Evolutionary conservation across 2,329 filamentous ascomycete species (phyloP).

Genomic region (Penicillium sp.): DNA sequence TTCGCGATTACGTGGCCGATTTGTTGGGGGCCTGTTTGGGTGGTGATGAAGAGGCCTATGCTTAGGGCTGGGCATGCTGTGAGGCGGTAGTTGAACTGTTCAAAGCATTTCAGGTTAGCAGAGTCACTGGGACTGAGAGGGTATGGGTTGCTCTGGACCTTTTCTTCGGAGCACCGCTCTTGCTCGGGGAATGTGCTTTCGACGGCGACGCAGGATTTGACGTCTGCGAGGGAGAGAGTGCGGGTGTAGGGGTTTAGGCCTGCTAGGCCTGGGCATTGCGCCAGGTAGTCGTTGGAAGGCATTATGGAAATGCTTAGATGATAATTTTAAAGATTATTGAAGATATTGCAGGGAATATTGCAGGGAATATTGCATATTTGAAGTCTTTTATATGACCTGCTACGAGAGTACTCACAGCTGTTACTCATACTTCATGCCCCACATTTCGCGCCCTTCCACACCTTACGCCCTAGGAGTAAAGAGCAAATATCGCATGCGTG

Average conservation of each 20-base stretch:
- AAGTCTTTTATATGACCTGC: background rate
- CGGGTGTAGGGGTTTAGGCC: conserved; percentile 11
- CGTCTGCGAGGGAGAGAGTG: conserved; percentile 13
- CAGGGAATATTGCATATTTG: background rate
- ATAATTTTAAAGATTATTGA: background rate
- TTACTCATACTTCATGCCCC: background rate
- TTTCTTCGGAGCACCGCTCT: conserved; percentile 22
- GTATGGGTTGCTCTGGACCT: conserved; percentile 5
- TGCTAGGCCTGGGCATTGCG: conserved; percentile 4
- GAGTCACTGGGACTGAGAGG: too few species aligned
- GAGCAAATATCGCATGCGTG: too few species aligned
- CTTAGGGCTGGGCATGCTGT: conserved; percentile 12
- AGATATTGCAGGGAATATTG: background rate
- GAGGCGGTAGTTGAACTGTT: conserved; percentile 21
- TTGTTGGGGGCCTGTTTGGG: background rate
- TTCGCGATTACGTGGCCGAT: conserved; percentile 21
- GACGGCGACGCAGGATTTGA: conserved; percentile 17
- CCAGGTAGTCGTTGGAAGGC: background rate
- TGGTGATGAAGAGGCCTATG: conserved; percentile 17
- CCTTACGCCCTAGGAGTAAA: background rate
- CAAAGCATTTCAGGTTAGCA: too few species aligned
- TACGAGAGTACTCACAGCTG: background rate
- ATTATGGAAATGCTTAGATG: background rate
- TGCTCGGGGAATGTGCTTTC: conserved; percentile 17
- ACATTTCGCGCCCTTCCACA: background rate